A percentile compares a stretch with the other conserved stretches of the same genome.
Evolutionary conservation across 2,329 filamentous ascomycete genomes (phyloP).

Genomic region (Penicillium sp.): DNA sequence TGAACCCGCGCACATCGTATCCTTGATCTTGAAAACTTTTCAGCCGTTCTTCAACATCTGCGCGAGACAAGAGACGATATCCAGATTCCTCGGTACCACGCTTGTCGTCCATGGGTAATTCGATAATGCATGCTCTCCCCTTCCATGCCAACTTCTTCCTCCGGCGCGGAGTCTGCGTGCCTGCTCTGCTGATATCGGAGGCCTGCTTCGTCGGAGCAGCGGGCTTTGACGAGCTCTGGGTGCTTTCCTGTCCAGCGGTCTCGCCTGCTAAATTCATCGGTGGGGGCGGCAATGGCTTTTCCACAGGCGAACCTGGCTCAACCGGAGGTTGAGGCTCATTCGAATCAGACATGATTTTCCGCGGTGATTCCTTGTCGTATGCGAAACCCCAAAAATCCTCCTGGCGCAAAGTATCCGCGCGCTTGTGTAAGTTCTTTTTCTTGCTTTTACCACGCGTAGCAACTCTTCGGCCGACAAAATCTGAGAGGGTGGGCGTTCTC

Average conservation of each 20-base stretch:
- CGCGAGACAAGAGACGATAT: constrained; percentile 34
- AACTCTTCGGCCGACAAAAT: constrained; percentile 30
- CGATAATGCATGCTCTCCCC: constrained; percentile 66
- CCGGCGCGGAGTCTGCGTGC: constrained; percentile 31
- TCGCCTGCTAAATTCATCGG: constrained; percentile 8
- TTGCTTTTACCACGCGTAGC: constrained; percentile 27
- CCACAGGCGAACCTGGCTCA: constrained; percentile 26
- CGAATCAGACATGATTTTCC: constrained; percentile 32
- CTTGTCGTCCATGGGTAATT: constrained; percentile 62
- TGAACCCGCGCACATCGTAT: constrained; percentile 41
- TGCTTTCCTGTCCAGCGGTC: background rate
- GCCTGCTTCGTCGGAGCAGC: constrained; percentile 13
- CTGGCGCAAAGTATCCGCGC: constrained; percentile 41
- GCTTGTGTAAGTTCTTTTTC: constrained; percentile 30
- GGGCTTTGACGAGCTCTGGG: constrained; percentile 6
- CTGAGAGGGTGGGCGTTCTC: constrained; percentile 37
- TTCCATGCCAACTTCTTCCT: constrained; percentile 71
- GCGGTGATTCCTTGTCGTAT: constrained; percentile 37
- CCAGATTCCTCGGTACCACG: constrained; percentile 49
- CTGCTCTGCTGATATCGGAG: constrained; percentile 15
- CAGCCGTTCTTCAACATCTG: constrained; percentile 38
- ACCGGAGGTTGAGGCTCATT: constrained; percentile 21
- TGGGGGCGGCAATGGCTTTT: constrained; percentile 34
- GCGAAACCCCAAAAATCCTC: constrained; percentile 44
- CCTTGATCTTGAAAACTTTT: constrained; percentile 41